Percentiles rank a stretch among this genome's conserved stretches.
These are phyloP conservation scores for Tylopilus rubrobrunneus DNA, from an alignment of 768 basidiomycete genomes.

Conservation along the genomic window DNA sequence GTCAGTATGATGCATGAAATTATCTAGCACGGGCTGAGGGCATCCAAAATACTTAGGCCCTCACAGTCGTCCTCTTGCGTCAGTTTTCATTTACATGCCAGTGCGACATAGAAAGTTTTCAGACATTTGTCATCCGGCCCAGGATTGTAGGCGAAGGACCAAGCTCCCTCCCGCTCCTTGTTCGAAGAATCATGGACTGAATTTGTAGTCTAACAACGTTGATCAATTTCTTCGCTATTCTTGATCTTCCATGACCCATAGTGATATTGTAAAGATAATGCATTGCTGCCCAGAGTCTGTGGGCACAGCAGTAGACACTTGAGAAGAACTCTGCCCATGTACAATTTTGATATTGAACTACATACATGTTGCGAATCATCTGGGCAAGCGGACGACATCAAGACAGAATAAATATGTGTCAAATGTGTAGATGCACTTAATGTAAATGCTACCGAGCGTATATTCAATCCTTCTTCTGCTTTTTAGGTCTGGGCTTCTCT, in stretches of 20 bases:
- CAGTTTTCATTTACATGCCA: constrained; percentile 52
- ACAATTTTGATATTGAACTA: constrained; percentile 1
- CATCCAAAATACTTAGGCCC: constrained; percentile 20
- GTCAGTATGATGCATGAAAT: constrained; percentile 26
- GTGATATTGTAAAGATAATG: background rate
- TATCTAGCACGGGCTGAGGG: constrained; percentile 21
- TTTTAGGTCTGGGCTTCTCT: constrained; percentile 78
- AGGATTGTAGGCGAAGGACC: constrained; percentile 48
- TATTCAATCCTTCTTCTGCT: constrained; percentile 47
- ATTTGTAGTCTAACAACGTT: background rate
- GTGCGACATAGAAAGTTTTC: constrained; percentile 56
- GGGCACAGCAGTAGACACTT: background rate
- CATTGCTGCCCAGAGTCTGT: background rate
- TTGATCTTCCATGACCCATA: background rate
- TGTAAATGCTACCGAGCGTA: constrained; percentile 9
- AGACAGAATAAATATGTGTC: constrained; percentile 26
- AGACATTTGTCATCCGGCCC: constrained; percentile 63
- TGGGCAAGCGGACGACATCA: constrained; percentile 8
- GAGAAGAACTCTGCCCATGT: background rate
- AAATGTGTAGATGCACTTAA: constrained; percentile 11
- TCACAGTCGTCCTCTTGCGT: constrained; percentile 48
- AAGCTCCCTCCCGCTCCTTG: constrained; percentile 54
- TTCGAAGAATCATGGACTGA: constrained; percentile 32
- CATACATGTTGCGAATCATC: constrained; percentile 1
- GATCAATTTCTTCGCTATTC: background rate